These are phyloP conservation scores for Papiliotrema nemorosa DNA, from an alignment of 1,284 basidiomycete species.

Conservation along the genomic window DNA sequence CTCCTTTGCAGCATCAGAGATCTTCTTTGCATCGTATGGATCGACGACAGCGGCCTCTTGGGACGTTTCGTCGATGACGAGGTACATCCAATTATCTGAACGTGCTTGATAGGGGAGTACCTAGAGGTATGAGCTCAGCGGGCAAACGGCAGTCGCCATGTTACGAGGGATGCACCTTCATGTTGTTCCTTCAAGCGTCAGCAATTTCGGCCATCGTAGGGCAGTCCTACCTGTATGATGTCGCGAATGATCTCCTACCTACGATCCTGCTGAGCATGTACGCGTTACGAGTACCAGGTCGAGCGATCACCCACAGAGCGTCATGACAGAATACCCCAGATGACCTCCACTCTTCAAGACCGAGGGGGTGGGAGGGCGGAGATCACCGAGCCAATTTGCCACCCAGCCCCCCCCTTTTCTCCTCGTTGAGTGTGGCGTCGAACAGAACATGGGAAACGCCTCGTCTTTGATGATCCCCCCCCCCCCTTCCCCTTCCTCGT, in stretches of 20 bases:
- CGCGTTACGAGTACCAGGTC: no score
- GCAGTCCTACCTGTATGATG: background rate
- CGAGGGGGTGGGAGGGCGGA: no score
- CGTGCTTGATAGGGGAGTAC: constrained; percentile 72
- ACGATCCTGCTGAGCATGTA: no score
- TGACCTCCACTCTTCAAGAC: no score
- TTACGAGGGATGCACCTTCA: constrained; percentile 5
- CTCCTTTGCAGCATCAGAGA: constrained; percentile 63
- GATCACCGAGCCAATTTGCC: no score
- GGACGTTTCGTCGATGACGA: constrained; percentile 68
- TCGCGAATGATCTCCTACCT: background rate
- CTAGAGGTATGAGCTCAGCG: constrained; percentile 33
- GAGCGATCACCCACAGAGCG: no score
- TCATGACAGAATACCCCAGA: no score
- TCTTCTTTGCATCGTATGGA: constrained; percentile 73
- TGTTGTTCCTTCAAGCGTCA: constrained; percentile 7
- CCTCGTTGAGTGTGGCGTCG: background rate
- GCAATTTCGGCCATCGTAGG: background rate
- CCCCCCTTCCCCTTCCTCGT: background rate
- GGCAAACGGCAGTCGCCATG: background rate
- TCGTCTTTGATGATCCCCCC: no score
- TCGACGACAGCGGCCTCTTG: constrained; percentile 64
- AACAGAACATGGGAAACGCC: no score
- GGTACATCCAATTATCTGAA: constrained; percentile 84
- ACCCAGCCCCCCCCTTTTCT: background rate